Evolutionary conservation across 1,284 basidiomycete species (phyloP), one percentile per base, ranked within the genome.

Genomic region (Trichosporon sp.): DNA sequence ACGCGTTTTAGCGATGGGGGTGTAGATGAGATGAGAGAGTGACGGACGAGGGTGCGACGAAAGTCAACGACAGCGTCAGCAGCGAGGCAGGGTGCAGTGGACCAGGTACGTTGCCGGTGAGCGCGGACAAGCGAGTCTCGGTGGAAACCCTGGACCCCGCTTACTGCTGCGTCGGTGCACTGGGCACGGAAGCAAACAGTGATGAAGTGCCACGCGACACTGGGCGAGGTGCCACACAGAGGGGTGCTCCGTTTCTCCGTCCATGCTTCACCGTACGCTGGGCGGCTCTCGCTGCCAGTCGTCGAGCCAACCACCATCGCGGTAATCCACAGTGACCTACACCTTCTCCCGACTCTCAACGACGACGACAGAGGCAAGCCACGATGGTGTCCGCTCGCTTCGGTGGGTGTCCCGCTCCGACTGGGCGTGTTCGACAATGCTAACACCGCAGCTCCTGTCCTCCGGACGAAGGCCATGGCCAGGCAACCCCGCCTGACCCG

Each of bases 361-460:
- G 59, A 63, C 32, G 67, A 56, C 67, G 61, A 67, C 63, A 70
- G 64, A 66, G 67, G 69, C 59, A 63, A 63, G 59, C 26, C 72
- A 77, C 72, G 31, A 80, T 80, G 79, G 76, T 76, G 68, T 77
- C 76, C 66, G 68, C 75, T 46, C 75, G 79, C 66, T 70, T 79
- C 51, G 73, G 79, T 80, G 68, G 63, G 79, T 37, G 2, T 1
- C 11, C 26, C 10, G 26, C 31, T 21, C 10, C 19, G 31, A 37
- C 16, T 31, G 6, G 63, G 38, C 19, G 46, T 37, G 12, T 59
- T 21, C 51, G 54, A 48, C 56, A 35, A n/a, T 61, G 65, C 69
- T 74, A 56, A 73, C 56, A 5, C 14, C 40, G 26, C 72, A 79
- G 78, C 76, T 68, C 78, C 78, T 48, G 76, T 74, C 54, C 78